Evolutionary conservation across 2,329 filamentous ascomycete species (phyloP).

Genomic region (Teratosphaeria pseudoeucalypti): DNA sequence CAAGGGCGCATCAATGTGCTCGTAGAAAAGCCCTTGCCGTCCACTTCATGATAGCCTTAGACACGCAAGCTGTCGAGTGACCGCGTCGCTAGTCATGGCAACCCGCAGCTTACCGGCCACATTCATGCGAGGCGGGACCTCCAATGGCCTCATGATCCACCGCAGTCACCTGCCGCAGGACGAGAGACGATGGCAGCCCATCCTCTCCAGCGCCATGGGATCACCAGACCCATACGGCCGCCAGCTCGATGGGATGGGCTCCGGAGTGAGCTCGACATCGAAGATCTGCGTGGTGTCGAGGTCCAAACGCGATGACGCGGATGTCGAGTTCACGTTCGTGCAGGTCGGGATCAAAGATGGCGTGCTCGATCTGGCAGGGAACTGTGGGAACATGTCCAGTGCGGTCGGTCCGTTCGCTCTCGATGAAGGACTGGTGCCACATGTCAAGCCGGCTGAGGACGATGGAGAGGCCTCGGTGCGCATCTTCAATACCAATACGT

Average conservation of each 20-base stretch:
- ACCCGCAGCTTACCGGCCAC: constrained; percentile 35
- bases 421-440: constrained; percentile 41
- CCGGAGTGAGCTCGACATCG: constrained; percentile 56
- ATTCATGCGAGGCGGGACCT: constrained; percentile 61
- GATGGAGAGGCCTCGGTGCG: constrained; percentile 38
- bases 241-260: constrained; percentile 63
- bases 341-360: constrained; percentile 54
- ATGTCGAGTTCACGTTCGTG: constrained; percentile 63
- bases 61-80: no score
- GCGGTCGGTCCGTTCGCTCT: constrained; percentile 57
- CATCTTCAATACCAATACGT: constrained; percentile 63
- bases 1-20: no score
- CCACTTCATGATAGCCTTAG: no score
- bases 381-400: constrained; percentile 66
- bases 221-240: constrained; percentile 56
- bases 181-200: constrained; percentile 37
- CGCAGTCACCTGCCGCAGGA: constrained; percentile 41
- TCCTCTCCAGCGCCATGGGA: constrained; percentile 52
- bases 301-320: constrained; percentile 38
- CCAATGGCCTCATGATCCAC: constrained; percentile 53
- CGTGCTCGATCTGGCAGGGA: constrained; percentile 55
- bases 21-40: no score
- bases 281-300: constrained; percentile 59
- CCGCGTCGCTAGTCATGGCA: background rate
- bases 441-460: constrained; percentile 20